Evolutionary conservation across 1,139 yeast genomes (phyloP), one percentile per base, ranked within the genome.

Genomic region (Trichomonascaceae sp.): DNA sequence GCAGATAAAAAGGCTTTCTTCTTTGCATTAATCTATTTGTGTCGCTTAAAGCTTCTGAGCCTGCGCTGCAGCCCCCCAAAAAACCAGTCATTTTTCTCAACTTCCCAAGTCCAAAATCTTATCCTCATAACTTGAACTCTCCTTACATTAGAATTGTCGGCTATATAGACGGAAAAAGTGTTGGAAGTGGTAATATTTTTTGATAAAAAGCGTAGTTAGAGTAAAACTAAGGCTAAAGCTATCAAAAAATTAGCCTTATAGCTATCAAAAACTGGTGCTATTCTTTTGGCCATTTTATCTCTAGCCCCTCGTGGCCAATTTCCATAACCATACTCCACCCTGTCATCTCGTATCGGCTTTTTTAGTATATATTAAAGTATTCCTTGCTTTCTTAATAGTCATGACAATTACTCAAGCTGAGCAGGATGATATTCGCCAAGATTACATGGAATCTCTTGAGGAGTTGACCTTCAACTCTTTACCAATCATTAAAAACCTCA

Each of bases 381-480:
- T 36, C 15, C 17, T 36, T n/a, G 41, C 41, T 36, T 36, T n/a
- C 15, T 32, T 32, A 32, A 32, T 32, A 36, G 24, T 36, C 13
- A 45, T 36, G 43, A 17, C 45, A 13, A 58, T 61, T 59, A 57
- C 64, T 3, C 63, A 63, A 50, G 65, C 62, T 27, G 74, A 70
- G 22, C 62, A 72, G 45, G 73, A 74, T 54, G 74, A 70, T 39
- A 72, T 82, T 57, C 82, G 81, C 36, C 77, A 77, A 57, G 95
- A 87, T 69, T 89, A 84, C 68, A 77, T 78, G 49, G 79, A 77
- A 59, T 82, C 88, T 41, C 73, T 93, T 53, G 77, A 79, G 47
- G 96, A 88, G 59, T 76, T 93, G 61, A 89, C 96, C 8, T 85
- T 86, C 73, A 91, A 90, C 69, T 88, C 96, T 7, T 79, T 91